phyloP scores from a whole-genome alignment of 2,329 filamentous ascomycete species.

The Seiridium cupressi region DNA sequence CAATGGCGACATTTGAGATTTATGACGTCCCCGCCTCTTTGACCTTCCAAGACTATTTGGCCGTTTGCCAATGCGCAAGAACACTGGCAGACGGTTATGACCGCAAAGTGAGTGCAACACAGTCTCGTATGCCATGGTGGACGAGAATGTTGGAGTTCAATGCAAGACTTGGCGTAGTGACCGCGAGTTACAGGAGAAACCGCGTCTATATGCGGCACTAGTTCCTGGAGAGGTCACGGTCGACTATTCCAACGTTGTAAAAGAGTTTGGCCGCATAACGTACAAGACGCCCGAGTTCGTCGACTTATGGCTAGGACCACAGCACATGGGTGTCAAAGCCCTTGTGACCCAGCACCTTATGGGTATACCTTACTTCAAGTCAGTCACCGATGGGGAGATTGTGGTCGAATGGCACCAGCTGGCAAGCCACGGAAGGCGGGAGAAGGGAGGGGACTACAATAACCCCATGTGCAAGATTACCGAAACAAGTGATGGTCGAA shows the following conservation, averaged over 20 bases:
- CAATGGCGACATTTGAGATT: constrained; percentile 1
- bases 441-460: neutral
- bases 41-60: neutral
- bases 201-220: neutral
- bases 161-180: neutral
- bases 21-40: neutral
- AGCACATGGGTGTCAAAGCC: constrained; percentile 2
- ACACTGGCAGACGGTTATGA: constrained; percentile 3
- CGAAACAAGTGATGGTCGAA: neutral
- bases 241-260: neutral
- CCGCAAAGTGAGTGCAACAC: neutral
- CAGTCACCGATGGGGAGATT: neutral
- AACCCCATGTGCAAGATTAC: constrained; percentile 2
- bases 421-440: neutral
- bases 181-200: neutral
- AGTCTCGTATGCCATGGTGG: too few species aligned
- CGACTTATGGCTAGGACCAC: neutral
- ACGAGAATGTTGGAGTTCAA: neutral
- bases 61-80: neutral
- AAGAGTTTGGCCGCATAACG: neutral
- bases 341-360: constrained; percentile 4
- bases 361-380: constrained; percentile 4
- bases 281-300: neutral
- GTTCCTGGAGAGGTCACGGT: neutral
- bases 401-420: constrained; percentile 6